phyloP scores from a whole-genome alignment of 805 yeast genomes.

The Middelhovenomyces tepae region DNA sequence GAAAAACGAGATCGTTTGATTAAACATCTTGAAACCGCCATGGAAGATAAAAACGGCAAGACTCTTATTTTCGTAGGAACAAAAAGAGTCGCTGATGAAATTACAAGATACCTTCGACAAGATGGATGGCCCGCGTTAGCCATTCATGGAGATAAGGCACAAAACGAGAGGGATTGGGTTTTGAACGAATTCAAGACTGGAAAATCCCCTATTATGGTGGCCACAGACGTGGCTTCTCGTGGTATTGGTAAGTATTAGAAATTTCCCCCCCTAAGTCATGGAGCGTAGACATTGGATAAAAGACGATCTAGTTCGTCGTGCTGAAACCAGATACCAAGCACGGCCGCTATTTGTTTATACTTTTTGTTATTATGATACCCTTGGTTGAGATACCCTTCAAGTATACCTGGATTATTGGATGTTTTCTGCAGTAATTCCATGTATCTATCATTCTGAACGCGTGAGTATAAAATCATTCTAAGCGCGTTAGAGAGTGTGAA shows the following conservation, averaged over 20 bases:
- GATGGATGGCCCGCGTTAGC: constrained; percentile 99
- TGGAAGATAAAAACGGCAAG: constrained; percentile 59
- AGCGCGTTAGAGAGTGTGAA: too few relatives aligned
- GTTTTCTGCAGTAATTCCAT: too few relatives aligned
- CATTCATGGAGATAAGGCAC: constrained; percentile 97
- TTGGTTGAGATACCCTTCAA: too few relatives aligned
- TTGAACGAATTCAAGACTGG: constrained; percentile 86
- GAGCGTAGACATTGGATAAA: constrained; percentile 1
- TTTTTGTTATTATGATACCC: constrained; percentile 15
- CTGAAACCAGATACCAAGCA: too few relatives aligned
- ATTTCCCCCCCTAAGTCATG: constrained; percentile 7
- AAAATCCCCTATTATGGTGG: constrained; percentile 94
- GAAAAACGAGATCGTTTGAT: constrained; percentile 89
- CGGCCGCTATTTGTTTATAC: constrained; percentile 10
- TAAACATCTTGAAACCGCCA: constrained; percentile 75
- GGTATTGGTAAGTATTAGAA: constrained; percentile 94
- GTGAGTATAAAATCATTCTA: too few relatives aligned
- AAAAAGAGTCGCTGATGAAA: constrained; percentile 94
- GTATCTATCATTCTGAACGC: too few relatives aligned
- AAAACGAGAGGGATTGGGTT: constrained; percentile 98
- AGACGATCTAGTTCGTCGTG: constrained; percentile 5
- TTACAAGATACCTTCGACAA: constrained; percentile 81
- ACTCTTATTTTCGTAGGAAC: constrained; percentile 90
- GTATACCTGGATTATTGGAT: too few relatives aligned
- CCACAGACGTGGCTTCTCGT: constrained; percentile 99